phyloP scores from a whole-genome alignment of 345 rosid species.

The Eucalyptus marginata region DNA sequence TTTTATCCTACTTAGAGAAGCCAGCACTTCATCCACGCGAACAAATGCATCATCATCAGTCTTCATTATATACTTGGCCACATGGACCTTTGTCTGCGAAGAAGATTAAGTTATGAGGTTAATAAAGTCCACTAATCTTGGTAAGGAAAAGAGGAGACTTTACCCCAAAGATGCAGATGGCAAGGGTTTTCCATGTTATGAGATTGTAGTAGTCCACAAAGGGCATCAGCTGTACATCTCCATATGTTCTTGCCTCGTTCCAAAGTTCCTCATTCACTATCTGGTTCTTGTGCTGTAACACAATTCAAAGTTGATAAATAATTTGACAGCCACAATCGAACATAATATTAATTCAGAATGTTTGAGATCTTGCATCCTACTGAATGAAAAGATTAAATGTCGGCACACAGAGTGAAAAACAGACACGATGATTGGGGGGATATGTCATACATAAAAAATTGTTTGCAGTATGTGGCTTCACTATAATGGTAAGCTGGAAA shows the following conservation, averaged over 20 bases:
- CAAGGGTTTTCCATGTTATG: constrained; percentile 96
- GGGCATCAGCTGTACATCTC: constrained; percentile 93
- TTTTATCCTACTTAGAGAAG: constrained; percentile 50
- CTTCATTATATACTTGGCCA: constrained; percentile 90
- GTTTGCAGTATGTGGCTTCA: background rate
- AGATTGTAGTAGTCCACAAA: constrained; percentile 96
- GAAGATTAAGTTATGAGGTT: constrained; percentile 9
- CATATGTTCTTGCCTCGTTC: constrained; percentile 77
- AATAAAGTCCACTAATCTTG: background rate
- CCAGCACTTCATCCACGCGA: constrained; percentile 79
- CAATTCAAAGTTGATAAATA: background rate
- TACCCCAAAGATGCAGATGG: constrained; percentile 97
- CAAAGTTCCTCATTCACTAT: constrained; percentile 87
- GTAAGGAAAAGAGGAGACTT: constrained; percentile 4
- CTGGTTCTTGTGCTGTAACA: constrained; percentile 87
- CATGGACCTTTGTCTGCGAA: constrained; percentile 59
- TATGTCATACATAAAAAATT: background rate
- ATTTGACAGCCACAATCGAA: background rate
- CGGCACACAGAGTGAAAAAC: background rate
- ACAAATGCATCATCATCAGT: constrained; percentile 98
- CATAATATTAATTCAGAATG: background rate
- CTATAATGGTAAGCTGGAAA: background rate
- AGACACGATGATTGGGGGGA: background rate
- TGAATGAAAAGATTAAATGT: background rate
- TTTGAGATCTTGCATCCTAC: background rate